Evolutionary conservation across 371 early-diverging fungal species (phyloP).

Genomic region (Rhizomucor pusillus): DNA sequence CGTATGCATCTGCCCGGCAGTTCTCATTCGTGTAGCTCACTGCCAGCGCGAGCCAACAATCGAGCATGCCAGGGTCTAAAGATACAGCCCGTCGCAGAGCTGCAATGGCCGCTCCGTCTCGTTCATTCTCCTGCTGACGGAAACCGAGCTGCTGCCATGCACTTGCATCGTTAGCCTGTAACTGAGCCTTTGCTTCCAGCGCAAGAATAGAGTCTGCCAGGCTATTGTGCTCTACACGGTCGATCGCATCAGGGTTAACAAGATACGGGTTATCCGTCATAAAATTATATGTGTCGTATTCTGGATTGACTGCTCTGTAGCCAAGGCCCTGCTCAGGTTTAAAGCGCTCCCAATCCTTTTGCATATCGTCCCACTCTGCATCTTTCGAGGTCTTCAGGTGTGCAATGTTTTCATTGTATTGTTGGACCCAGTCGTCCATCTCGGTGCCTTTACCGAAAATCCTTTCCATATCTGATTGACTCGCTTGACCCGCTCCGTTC

Average conservation of each 20-base stretch:
- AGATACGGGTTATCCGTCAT: slow-evolving; percentile 78
- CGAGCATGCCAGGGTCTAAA: slow-evolving; percentile 67
- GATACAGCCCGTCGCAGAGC: slow-evolving; percentile 80
- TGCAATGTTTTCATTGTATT: slow-evolving; percentile 70
- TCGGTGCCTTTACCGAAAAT: slow-evolving; percentile 40
- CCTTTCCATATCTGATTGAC: slow-evolving; percentile 36
- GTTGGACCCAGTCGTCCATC: slow-evolving; percentile 66
- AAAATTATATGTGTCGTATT: slow-evolving; percentile 77
- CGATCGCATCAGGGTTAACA: slow-evolving; percentile 36
- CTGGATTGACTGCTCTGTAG: slow-evolving; percentile 63
- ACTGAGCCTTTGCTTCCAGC: slow-evolving; percentile 89
- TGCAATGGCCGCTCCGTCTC: slow-evolving; percentile 87
- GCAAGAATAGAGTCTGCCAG: slow-evolving; percentile 87
- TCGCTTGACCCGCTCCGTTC: slow-evolving; percentile 24
- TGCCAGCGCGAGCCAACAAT: slow-evolving; percentile 84
- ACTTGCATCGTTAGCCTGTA: slow-evolving; percentile 72
- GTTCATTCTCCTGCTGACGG: slow-evolving; percentile 94
- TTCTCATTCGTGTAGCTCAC: slow-evolving; percentile 95
- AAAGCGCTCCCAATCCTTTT: slow-evolving; percentile 76
- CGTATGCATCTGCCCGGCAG: slow-evolving; percentile 81
- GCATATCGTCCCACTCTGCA: slow-evolving; percentile 75
- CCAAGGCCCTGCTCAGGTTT: slow-evolving; percentile 44
- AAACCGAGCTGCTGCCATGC: slow-evolving; percentile 89
- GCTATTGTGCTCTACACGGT: slow-evolving; percentile 47
- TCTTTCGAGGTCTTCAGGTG: slow-evolving; percentile 67